These are phyloP conservation scores for Solanum ossicruentum DNA, from an alignment of 257 asterid species.

Conservation along the genomic window DNA sequence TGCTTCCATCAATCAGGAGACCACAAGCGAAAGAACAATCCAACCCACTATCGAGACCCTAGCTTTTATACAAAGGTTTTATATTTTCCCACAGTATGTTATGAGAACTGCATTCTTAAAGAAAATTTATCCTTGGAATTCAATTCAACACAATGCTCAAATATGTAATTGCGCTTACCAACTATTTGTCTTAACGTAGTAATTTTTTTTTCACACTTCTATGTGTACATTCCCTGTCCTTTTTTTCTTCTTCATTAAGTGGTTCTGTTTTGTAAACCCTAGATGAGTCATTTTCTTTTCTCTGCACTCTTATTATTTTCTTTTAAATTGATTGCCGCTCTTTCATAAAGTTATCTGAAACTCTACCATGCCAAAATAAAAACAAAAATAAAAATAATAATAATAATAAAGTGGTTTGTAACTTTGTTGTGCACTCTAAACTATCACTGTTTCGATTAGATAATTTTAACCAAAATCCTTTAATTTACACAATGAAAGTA, in stretches of 20 bases:
- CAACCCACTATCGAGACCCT: constrained; percentile 95
- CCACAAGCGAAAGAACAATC: constrained; percentile 75
- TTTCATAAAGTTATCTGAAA: not conserved
- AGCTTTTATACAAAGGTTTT: constrained; percentile 86
- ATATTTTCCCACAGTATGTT: not conserved
- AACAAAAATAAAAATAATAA: too few relatives aligned
- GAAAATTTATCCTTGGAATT: not conserved
- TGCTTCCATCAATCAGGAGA: constrained; percentile 98
- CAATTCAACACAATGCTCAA: not conserved
- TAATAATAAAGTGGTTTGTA: not conserved
- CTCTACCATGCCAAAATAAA: not conserved
- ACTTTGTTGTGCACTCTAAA: not conserved
- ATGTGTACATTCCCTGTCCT: not conserved
- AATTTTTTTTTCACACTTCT: not conserved
- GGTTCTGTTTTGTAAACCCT: not conserved
- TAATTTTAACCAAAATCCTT: not conserved
- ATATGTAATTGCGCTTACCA: not conserved
- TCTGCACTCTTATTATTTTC: not conserved
- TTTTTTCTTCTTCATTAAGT: not conserved
- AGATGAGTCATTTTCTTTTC: not conserved
- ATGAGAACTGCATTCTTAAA: not conserved
- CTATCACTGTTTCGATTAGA: not conserved
- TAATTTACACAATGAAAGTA: not conserved
- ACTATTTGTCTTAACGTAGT: not conserved
- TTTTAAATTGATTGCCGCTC: not conserved